Evolutionary conservation across 441 rosid genomes (phyloP), one percentile per base, ranked within the genome.

Genomic region (Corymbia calophylla): DNA sequence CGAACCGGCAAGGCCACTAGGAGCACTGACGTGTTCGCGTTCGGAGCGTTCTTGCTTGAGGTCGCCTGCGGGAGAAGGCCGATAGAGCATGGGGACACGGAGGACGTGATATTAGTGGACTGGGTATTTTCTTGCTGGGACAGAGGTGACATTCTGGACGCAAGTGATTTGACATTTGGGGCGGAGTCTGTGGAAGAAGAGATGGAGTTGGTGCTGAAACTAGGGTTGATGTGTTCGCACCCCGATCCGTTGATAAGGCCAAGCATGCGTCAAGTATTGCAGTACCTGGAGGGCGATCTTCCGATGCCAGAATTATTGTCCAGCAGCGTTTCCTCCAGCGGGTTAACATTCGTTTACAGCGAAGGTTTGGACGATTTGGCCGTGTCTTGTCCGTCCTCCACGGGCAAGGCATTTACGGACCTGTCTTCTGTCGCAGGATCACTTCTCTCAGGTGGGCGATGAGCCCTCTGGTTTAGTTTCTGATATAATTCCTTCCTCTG

Each of bases 321-420:
- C 68, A 3, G 3, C 68, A 16, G 68, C 32, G 6, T 62, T 29
- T 29, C 68, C 2, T 62, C 68, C 1, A 1, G 9, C 18, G 4
- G 68, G 18, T 62, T 1, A 29, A 29, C 68, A 62, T 7, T 29
- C 1, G 68, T 0, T 62, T 8, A 62, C 14, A 32, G 32, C 7
- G 9, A 13, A 13, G 32, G 32, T 62, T 62, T 62, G 9, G 18
- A 62, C 18, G 7, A 62, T 62, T 62, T 29, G 68, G 68, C 17
- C 53, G 17, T 4, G 53, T 53, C 53, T 14, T 53, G 17, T 53
- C 53, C 53, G 5, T 53, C 53, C 53, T 53, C 17, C 53, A 53
- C 1, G 17, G 53, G 53, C 53, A 2, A 53, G 17, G 53, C 53
- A 53, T 53, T 1, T 53, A 5, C 17, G 18, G 3, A 0, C 68